Base-by-base conservation (phyloP, 176 grass and related monocot species). In the Oryza rufipogon region DNA sequence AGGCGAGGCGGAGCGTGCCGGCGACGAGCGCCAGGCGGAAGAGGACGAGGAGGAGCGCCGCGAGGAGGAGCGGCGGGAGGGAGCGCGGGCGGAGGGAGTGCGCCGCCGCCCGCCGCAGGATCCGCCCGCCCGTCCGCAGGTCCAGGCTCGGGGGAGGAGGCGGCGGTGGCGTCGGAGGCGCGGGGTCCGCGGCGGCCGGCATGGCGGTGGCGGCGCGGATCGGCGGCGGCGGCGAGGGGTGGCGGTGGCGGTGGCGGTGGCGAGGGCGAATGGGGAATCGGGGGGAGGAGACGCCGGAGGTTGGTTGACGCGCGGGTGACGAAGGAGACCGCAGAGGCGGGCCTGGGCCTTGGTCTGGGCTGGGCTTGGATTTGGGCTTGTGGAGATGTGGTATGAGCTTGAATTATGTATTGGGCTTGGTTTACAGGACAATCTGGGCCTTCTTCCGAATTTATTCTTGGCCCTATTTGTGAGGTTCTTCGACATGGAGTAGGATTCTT, bases 11-110 rank as follows among this genome's bases (percentile, higher is more conserved):
- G 15, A 91, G 85, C 39, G 85, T 91, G 81, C 87, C 93, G 28
- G 87, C 85, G 74, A 95, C 83, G 83, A 98, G 85, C 41, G 91
- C 96, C 32, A 87, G 88, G 72, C 89, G 96, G 85, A 95, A 95
- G 66, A 88, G 84, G 64, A 93, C 80, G 74, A 95, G 85, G 45
- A 93, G 93, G 65, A 95, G 77, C 68, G 96, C 74, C 12, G 87
- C 79, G 47, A 95, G 80, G 77, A 95, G 80, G 30, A 95, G 85
- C 51, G 92, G 73, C 26, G 88, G 95, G 84, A 93, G 91, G 4
- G 87, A 91, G 47, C 84, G 39, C 22, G 87, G 86, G 76, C 72
- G 76, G 73, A 98, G 85, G 80, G 93, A 66, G 71, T 87, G 83
- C 23, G 67, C 73, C 14, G 63, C 68, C 1, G 91, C 87, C 7